Evolutionary conservation across 2,329 filamentous ascomycete species (phyloP), one percentile per base, ranked within the genome.

Genomic region (Lizonia empirigonia): DNA sequence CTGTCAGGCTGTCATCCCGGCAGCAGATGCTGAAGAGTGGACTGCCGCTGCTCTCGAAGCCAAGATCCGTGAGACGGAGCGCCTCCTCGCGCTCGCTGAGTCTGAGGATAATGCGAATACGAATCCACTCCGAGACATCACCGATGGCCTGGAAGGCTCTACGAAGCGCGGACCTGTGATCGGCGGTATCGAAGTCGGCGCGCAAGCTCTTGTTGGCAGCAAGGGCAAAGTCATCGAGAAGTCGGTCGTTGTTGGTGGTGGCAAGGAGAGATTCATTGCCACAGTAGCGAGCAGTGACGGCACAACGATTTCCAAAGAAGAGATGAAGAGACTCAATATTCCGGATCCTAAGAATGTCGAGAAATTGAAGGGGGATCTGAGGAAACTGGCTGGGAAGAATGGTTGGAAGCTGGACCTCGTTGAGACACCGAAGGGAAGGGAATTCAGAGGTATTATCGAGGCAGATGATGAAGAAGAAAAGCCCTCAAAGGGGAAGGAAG

Each of bases 401-500:
- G 85, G 85, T 13, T 96, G 91, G 91, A 88, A 86, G 63, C 77
- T 96, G 52, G 89, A 94, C 71, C 79, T 94, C 12, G 83, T 94
- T 1, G 88, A 94, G 64, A 79, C 84, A 9, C 82, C 86, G 1
- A 80, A 82, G 4, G 80, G 80, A 18, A 76, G 83, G 55, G 87
- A 91, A 67, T 83, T 93, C 32, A 78, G 87, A 35, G 89, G 87
- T 0, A 83, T 89, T 33, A 81, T 93, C 13, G 85, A 87, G 22
- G 75, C 76, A 1, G 81, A 82, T 10, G 80, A 80, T 2, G 80
- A 82, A 1, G 78, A 82, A 0, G 77, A 80, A 8, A 70, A 76
- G 55, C 60, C 63, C 30, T 46, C 55, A 53, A 53, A 56, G 33
- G 30, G 19, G 19, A 40, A 23, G 9, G 22, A 36, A 50, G 62